Evolutionary conservation across 2,329 filamentous ascomycete genomes (phyloP), one percentile per base, ranked within the genome.

Genomic region (Colletotrichum somersetense): DNA sequence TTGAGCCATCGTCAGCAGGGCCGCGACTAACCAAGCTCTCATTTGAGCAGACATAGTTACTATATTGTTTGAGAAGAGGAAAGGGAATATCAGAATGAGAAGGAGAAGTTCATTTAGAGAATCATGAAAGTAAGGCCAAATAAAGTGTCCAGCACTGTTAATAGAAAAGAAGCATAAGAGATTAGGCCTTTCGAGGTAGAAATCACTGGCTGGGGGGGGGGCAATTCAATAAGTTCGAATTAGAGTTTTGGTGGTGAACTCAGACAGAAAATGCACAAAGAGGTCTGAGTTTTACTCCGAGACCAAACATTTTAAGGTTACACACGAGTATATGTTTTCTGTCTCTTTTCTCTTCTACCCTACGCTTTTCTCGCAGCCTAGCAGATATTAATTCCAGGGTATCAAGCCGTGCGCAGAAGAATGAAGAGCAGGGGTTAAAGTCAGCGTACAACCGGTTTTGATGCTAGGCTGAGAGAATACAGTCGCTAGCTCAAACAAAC

Each of bases 11-110:
- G 80, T 76, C 74, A 82, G 50, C 71, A 84, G 71, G 74, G 78
- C 78, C 67, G 78, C 76, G 73, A 81, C 71, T 50, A 80, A 80
- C 68, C 82, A 76, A 55, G 79, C 69, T 69, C 74, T 79, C 44
- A 78, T 77, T 65, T 77, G 77, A 46, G 79, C 79, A 74, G 77
- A 76, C 82, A 84, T 84, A 35, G 75, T 82, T 77, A 66, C 58
- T 48, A 26, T 42, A 40, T 70, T 48, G 75, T 75, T 74, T 73
- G 77, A 76, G 70, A 70, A 75, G 74, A 75, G 72, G 70, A 74
- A 72, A 62, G 67, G 62, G 66, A 62, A 69, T 59, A 68, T 63
- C 55, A 67, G 74, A 73, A 71, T 66, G 73, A 69, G 75, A 74
- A 67, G 18, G 16, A 33, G 8, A 7, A 64, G 70, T 62, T 66